Evolutionary conservation across 345 rosid genomes (phyloP).

Genomic region (Isatis tinctoria): DNA sequence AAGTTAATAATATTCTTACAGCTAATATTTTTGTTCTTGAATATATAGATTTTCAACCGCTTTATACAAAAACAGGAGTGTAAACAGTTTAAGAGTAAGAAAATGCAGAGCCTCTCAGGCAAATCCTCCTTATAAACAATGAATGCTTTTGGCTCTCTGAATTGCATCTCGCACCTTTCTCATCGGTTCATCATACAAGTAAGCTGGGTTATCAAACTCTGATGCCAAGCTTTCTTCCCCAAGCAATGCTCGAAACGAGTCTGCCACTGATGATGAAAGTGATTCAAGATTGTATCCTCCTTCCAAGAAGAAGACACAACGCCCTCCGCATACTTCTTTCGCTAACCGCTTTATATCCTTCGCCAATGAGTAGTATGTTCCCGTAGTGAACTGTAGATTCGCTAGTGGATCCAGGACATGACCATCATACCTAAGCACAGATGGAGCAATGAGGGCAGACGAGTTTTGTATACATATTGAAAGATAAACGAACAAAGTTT

Average conservation of each 20-base stretch:
- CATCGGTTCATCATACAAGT: slow-evolving; percentile 81
- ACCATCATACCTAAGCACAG: slow-evolving; percentile 60
- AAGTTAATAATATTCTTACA: too few relatives aligned
- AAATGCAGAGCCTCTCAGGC: neutral
- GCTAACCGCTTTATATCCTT: slow-evolving; percentile 76
- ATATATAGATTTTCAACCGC: too few relatives aligned
- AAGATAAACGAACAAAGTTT: neutral
- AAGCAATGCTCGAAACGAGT: slow-evolving; percentile 77
- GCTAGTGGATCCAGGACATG: slow-evolving; percentile 93
- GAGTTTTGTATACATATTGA: neutral
- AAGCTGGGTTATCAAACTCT: slow-evolving; percentile 72
- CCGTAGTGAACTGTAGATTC: slow-evolving; percentile 78
- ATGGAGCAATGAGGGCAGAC: neutral
- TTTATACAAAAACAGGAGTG: neutral
- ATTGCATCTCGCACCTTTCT: slow-evolving; percentile 68
- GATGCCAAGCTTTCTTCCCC: slow-evolving; percentile 75
- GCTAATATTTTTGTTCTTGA: too few relatives aligned
- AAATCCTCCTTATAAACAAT: slow-evolving; percentile 45
- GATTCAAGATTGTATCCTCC: slow-evolving; percentile 94
- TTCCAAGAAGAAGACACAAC: slow-evolving; percentile 87
- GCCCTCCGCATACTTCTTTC: slow-evolving; percentile 73
- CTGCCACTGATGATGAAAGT: slow-evolving; percentile 79
- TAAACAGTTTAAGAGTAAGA: neutral
- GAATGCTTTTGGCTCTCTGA: slow-evolving; percentile 61
- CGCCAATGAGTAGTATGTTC: slow-evolving; percentile 72